Conservation (phyloP, 2,329 filamentous ascomycete genomes). For the Lanzia echinophila region DNA sequence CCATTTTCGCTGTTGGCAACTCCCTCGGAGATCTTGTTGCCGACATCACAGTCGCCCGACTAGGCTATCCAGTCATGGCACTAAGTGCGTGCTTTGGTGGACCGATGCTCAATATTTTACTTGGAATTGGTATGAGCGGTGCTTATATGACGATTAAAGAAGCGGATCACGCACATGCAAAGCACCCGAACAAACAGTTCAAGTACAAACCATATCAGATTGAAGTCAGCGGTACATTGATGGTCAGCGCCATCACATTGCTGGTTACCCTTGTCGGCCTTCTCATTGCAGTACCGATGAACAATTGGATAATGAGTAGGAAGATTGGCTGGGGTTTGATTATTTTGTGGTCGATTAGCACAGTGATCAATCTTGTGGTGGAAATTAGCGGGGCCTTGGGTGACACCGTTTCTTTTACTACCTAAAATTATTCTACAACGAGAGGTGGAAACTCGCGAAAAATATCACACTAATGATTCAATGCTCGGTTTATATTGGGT, state of each 20-base stretch:
- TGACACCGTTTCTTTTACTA: no score
- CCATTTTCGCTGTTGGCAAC: constrained; percentile 94
- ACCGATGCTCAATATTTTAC: constrained; percentile 92
- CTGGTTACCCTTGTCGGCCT: constrained; percentile 73
- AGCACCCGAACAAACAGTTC: constrained; percentile 59
- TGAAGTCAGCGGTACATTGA: constrained; percentile 73
- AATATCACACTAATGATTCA: no score
- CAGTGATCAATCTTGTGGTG: constrained; percentile 71
- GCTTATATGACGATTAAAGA: constrained; percentile 76
- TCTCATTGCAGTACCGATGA: constrained; percentile 74
- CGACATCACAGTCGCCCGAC: constrained; percentile 84
- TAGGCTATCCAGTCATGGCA: constrained; percentile 97
- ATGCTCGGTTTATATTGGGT: no score
- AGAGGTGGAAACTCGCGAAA: no score
- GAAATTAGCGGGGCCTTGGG: constrained; percentile 55
- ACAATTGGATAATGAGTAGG: constrained; percentile 77
- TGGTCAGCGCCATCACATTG: constrained; percentile 80
- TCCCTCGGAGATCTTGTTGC: constrained; percentile 90
- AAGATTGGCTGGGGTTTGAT: constrained; percentile 79
- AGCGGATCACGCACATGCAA: constrained; percentile 57
- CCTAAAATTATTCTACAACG: no score
- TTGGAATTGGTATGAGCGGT: constrained; percentile 89
- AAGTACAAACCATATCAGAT: constrained; percentile 74
- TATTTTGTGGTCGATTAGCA: constrained; percentile 72
- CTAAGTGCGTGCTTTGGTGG: constrained; percentile 93